These are phyloP conservation scores for Coniochaeta hoffmannii DNA, from an alignment of 2,329 filamentous ascomycete species.

Conservation along the genomic window DNA sequence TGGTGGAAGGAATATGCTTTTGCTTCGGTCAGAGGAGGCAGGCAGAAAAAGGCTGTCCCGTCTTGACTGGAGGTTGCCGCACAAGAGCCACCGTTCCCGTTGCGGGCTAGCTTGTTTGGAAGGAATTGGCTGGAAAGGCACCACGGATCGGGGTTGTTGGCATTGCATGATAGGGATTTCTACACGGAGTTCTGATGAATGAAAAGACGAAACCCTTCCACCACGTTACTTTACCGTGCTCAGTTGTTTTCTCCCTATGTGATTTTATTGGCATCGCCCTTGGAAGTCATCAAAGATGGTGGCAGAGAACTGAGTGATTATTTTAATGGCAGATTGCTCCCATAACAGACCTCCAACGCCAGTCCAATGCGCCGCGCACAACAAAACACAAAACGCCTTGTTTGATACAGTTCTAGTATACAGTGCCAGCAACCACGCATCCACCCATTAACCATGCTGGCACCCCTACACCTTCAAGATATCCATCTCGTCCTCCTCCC, in stretches of 20 bases:
- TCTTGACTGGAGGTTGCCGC: not conserved
- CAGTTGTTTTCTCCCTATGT: no score
- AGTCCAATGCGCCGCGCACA: no score
- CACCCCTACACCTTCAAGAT: conserved; percentile 27
- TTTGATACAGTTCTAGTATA: not conserved
- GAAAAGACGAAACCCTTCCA: conserved; percentile 3
- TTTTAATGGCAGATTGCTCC: no score
- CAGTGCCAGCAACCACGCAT: conserved; percentile 3
- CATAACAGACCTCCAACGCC: no score
- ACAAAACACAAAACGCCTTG: no score
- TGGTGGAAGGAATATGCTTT: not conserved
- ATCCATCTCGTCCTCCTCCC: conserved; percentile 49
- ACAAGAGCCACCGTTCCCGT: not conserved
- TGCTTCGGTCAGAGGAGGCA: not conserved
- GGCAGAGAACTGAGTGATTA: no score
- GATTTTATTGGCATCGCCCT: no score
- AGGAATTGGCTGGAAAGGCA: not conserved
- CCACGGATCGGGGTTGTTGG: conserved; percentile 3
- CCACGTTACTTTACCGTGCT: not conserved
- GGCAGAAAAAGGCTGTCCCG: not conserved
- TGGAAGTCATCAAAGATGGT: no score
- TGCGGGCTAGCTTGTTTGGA: conserved; percentile 1
- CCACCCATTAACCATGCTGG: conserved; percentile 6
- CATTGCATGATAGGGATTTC: conserved; percentile 8
- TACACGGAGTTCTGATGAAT: conserved; percentile 7